These are phyloP conservation scores for Sporisorium scitamineum DNA, from an alignment of 1,284 basidiomycete species.

Conservation along the genomic window DNA sequence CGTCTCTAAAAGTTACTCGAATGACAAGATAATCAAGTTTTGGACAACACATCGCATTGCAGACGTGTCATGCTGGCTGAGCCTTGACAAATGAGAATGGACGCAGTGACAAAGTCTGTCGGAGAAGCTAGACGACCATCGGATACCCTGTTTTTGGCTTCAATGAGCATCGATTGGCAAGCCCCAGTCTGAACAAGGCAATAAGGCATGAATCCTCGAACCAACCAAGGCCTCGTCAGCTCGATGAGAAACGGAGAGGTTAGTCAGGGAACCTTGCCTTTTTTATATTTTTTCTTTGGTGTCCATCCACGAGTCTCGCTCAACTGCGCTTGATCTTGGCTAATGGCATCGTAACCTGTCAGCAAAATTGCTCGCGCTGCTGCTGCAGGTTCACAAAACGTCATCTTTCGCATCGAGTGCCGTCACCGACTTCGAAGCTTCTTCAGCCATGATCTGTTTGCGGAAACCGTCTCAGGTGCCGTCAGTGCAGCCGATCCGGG, in stretches of 20 bases:
- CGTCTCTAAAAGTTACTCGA: background rate
- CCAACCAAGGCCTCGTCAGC: background rate
- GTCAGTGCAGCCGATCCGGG: constrained; percentile 9
- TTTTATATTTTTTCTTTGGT: background rate
- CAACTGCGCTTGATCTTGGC: background rate
- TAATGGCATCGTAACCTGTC: constrained; percentile 12
- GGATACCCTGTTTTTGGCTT: background rate
- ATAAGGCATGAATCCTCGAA: too few relatives aligned
- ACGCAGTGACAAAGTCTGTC: background rate
- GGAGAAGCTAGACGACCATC: background rate
- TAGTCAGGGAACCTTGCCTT: constrained; percentile 1
- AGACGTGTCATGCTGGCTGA: background rate
- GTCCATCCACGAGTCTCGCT: constrained; percentile 16
- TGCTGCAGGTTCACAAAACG: constrained; percentile 12
- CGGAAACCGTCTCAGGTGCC: background rate
- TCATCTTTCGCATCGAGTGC: constrained; percentile 25
- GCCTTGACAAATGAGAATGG: background rate
- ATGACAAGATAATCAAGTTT: background rate
- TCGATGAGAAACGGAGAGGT: too few relatives aligned
- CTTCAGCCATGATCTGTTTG: background rate
- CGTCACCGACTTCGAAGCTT: background rate
- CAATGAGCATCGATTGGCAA: background rate
- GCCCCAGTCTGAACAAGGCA: too few relatives aligned
- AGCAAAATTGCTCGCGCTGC: background rate
- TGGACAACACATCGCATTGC: background rate